Evolutionary conservation across 2,329 filamentous ascomycete genomes (phyloP).

Genomic region (Colletotrichum brevisporum): DNA sequence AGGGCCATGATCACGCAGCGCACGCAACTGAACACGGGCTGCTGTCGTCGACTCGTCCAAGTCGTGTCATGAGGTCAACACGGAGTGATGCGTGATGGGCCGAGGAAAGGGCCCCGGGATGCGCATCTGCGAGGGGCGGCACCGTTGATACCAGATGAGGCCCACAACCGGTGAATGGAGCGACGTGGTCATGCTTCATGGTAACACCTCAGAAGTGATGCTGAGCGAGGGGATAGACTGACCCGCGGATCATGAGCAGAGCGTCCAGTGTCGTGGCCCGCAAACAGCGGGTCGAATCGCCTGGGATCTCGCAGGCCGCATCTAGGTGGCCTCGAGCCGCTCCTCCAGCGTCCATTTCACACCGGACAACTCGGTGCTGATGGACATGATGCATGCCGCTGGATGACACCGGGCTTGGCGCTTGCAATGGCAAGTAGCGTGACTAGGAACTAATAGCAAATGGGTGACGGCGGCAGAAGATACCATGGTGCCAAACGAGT

Average conservation of each 20-base stretch:
- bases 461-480: constrained; percentile 6
- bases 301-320: constrained; percentile 17
- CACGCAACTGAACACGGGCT: too few species aligned
- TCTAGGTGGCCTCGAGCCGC: constrained; percentile 9
- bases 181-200: constrained; percentile 1
- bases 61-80: not conserved
- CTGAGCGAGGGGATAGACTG: constrained; percentile 1
- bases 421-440: constrained; percentile 14
- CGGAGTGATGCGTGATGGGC: not conserved
- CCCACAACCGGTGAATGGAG: constrained; percentile 9
- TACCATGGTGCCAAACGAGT: constrained; percentile 7
- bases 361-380: constrained; percentile 17
- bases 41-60: not conserved
- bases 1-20: too few species aligned
- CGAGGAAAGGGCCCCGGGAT: not conserved
- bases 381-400: constrained; percentile 23
- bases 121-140: not conserved
- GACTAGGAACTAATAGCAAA: constrained; percentile 23
- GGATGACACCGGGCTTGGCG: constrained; percentile 18
- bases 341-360: constrained; percentile 3
- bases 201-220: constrained; percentile 12
- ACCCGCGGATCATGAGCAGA: not conserved
- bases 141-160: constrained; percentile 1
- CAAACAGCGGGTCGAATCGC: constrained; percentile 4
- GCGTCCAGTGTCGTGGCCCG: not conserved